Conservation (phyloP, 73 alveolate genomes). For the Paramecium sexaurelia region DNA sequence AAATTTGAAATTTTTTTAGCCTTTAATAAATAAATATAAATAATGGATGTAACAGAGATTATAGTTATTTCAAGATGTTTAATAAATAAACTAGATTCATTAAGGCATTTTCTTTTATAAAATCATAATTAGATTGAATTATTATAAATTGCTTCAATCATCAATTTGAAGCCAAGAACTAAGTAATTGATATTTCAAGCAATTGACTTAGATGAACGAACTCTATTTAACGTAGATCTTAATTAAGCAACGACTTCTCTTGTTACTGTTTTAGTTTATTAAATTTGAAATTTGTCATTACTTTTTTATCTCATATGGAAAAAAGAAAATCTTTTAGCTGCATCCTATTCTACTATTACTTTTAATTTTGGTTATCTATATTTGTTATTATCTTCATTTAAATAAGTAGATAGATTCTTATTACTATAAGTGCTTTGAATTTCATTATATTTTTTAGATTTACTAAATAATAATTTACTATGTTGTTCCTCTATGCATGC, state of each 20-base stretch:
- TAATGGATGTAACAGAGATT: no score
- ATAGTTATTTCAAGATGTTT: no score
- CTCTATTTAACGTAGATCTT: neutral
- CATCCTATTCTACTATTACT: neutral
- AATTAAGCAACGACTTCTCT: neutral
- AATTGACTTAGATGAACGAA: slow-evolving; percentile 1
- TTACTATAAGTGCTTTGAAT: neutral
- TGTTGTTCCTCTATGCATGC: neutral
- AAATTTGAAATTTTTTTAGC: no score
- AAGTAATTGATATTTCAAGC: neutral
- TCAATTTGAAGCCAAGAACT: no score
- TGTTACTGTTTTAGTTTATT: neutral
- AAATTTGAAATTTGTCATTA: neutral
- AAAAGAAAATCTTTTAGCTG: neutral
- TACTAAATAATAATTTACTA: neutral
- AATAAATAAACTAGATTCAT: no score
- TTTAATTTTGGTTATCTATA: neutral
- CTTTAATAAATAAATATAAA: no score
- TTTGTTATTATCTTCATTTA: neutral
- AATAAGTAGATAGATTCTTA: neutral
- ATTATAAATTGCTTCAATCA: no score
- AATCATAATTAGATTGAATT: no score
- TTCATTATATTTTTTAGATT: neutral
- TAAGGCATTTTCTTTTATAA: no score
- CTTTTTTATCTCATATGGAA: slow-evolving; percentile 4